Evolutionary conservation across 192 early-diverging fungal genomes (phyloP).

Genomic region (Coemansia sp.): DNA sequence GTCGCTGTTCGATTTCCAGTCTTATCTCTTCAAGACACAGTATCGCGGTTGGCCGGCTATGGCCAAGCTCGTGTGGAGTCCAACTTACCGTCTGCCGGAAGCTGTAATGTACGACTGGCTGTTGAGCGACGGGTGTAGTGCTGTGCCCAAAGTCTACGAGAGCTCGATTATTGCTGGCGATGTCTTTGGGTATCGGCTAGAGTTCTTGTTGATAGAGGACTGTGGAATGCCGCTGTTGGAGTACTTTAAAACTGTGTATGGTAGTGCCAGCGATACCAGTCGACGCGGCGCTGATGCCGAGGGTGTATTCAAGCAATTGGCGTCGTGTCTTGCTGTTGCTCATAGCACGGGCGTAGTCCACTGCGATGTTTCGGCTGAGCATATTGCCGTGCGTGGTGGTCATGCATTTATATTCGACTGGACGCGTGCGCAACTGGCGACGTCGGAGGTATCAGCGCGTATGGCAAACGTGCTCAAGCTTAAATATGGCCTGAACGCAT

Average conservation of each 20-base stretch:
- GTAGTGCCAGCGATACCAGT: background rate
- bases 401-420: conserved; percentile 15
- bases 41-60: background rate
- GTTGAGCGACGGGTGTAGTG: background rate
- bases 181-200: conserved; percentile 15
- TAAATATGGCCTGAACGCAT: background rate
- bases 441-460: background rate
- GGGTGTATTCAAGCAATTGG: background rate
- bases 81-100: conserved; percentile 7
- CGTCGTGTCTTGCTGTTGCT: background rate
- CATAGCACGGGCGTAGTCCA: conserved; percentile 18
- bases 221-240: conserved; percentile 13
- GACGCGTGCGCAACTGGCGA: conserved; percentile 8
- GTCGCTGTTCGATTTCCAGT: conserved; percentile 1
- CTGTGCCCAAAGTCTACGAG: conserved; percentile 5
- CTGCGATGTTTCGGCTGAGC: conserved; percentile 27
- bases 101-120: conserved; percentile 6
- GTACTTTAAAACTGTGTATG: background rate
- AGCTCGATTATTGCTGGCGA: background rate
- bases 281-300: background rate
- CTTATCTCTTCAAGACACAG: background rate
- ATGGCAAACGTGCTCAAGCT: background rate
- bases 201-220: conserved; percentile 18
- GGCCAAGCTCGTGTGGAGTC: conserved; percentile 18
- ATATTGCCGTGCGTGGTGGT: conserved; percentile 12